Evolutionary conservation across 768 basidiomycete genomes (phyloP), one percentile per base, ranked within the genome.

Genomic region (Lyophyllum shimeji): DNA sequence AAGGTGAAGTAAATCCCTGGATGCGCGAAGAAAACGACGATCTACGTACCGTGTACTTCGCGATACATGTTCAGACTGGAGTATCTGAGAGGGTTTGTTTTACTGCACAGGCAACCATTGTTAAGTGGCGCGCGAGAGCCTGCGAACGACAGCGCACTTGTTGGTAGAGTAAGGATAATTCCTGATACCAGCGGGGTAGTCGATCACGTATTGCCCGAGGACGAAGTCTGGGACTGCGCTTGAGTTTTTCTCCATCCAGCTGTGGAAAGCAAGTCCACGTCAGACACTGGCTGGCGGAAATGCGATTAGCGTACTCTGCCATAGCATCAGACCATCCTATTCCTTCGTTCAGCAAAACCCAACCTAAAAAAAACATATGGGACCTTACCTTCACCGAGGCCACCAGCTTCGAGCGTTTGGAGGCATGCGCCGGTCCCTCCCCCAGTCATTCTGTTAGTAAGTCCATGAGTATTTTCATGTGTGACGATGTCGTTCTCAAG

Each of bases 351-450:
- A 17, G 27, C 24, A 5, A 34, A 1, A 15, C 17, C 15, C 15
- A 6, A 15, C 9, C 3, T 11, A 21, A 7, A 7, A 17, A 7
- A n/a, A 15, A 7, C 23, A 50, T 12, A n/a, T n/a, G n/a, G 11
- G 18, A 73, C 74, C 80, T 73, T 75, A 57, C 84, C 85, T 73
- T 88, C 86, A 56, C 84, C 86, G 76, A 87, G 79, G 21, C 86
- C 85, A 33, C 84, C 84, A 31, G 84, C 75, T 63, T 87, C 86
- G 17, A 75, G 73, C 11, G 77, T 82, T 58, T 83, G 82, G 55
- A 87, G 74, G 71, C 86, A 87, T 34, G 82, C 76, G 46, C 79
- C 81, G 29, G 79, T 82, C 24, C 77, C 82, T 43, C 82, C 82
- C 25, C 80, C 80, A 23, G 78, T 79, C 74, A 81, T 67, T 20